Conservation (phyloP, 2,329 filamentous ascomycete genomes). For the Ceratocystis albifundus region DNA sequence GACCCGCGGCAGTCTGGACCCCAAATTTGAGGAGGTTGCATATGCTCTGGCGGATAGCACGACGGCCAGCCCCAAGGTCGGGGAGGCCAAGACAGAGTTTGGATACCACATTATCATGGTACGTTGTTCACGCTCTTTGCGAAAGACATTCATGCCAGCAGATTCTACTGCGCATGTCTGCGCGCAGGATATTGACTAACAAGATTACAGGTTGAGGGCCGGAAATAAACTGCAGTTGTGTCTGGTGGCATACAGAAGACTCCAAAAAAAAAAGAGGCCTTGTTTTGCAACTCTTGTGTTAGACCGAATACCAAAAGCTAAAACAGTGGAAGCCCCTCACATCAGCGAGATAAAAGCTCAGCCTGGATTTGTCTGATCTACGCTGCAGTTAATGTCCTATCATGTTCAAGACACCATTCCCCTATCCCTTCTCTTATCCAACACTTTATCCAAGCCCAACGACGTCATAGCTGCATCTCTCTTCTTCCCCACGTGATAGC, state of each 20-base stretch:
- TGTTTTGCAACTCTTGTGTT: neutral
- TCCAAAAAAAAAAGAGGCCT: neutral
- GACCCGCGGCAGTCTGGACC: conserved; percentile 52
- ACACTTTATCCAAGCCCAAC: neutral
- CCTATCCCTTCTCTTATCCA: neutral
- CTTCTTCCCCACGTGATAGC: neutral
- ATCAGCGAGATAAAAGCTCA: neutral
- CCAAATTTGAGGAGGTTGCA: conserved; percentile 60
- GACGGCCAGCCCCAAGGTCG: conserved; percentile 51
- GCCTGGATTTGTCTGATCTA: neutral
- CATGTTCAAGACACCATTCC: conserved; percentile 7
- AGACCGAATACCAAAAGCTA: neutral
- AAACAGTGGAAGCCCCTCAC: conserved; percentile 4
- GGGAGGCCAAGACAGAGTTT: conserved; percentile 60
- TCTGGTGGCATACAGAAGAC: neutral
- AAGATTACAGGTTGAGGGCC: conserved; percentile 32
- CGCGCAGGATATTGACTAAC: neutral
- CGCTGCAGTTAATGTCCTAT: neutral
- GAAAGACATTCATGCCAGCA: neutral
- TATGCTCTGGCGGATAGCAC: conserved; percentile 57
- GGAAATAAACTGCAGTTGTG: conserved; percentile 29
- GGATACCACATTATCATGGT: conserved; percentile 78
- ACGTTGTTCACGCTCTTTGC: conserved; percentile 23
- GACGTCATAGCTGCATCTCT: conserved; percentile 1
- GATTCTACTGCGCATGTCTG: neutral